phyloP scores from a whole-genome alignment of 78 protist species.

The Cavenderia fasciculata region DNA sequence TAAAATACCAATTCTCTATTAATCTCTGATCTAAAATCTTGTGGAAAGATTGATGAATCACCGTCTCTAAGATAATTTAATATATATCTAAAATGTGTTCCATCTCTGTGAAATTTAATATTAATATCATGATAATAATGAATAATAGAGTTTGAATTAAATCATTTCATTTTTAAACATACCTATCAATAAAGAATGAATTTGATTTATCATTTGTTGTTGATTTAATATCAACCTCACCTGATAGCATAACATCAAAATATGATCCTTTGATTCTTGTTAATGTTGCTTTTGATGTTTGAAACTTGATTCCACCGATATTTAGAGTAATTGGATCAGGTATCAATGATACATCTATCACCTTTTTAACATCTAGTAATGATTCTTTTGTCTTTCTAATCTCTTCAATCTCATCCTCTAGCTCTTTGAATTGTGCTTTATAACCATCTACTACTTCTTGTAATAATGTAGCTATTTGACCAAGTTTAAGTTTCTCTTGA shows the following conservation, averaged over 20 bases:
- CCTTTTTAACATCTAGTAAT: not conserved
- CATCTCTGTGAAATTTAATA: conserved; percentile 30
- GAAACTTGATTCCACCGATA: conserved; percentile 18
- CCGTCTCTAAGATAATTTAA: conserved; percentile 29
- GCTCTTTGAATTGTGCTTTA: too few species aligned
- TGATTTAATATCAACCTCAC: conserved; percentile 9
- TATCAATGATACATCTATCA: not conserved
- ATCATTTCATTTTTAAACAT: too few species aligned
- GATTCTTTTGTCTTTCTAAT: too few species aligned
- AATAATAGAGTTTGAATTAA: too few species aligned
- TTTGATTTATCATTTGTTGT: not conserved
- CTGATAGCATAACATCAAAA: conserved; percentile 28
- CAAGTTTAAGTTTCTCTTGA: too few species aligned
- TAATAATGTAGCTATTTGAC: too few species aligned
- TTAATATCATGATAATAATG: too few species aligned
- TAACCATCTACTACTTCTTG: too few species aligned
- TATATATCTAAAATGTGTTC: conserved; percentile 31
- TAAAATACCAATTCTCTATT: not conserved
- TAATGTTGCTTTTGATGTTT: conserved; percentile 13
- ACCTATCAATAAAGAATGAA: conserved; percentile 34
- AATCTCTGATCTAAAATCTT: not conserved
- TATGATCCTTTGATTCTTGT: not conserved
- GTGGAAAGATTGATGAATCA: not conserved
- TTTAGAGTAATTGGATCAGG: conserved; percentile 14
- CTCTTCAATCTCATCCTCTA: too few species aligned